Conservation (phyloP, 805 yeast species). For the Maudiozyma turicensis region DNA sequence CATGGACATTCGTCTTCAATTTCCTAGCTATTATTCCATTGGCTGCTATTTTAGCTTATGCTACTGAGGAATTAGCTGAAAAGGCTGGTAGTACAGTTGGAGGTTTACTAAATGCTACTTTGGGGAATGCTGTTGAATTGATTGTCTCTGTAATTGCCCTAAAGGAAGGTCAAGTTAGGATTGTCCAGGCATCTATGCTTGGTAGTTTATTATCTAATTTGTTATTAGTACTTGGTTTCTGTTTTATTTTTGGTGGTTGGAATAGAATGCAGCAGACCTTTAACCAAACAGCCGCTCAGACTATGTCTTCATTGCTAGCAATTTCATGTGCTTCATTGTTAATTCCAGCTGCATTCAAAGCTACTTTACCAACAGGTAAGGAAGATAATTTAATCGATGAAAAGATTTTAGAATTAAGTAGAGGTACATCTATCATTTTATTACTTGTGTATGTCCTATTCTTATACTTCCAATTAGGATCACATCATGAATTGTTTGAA, state of each 20-base stretch:
- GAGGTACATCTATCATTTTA: conserved; percentile 78
- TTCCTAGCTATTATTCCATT: conserved; percentile 87
- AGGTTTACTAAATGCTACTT: conserved; percentile 90
- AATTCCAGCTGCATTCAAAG: conserved; percentile 94
- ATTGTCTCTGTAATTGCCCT: conserved; percentile 90
- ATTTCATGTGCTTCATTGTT: conserved; percentile 80
- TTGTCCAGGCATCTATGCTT: conserved; percentile 95
- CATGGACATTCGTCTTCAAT: conserved; percentile 57
- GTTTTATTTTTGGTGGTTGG: conserved; percentile 88
- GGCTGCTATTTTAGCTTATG: conserved; percentile 82
- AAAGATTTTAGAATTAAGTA: conserved; percentile 60
- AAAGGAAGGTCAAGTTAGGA: conserved; percentile 74
- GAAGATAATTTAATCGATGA: conserved; percentile 28
- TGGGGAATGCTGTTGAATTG: conserved; percentile 95
- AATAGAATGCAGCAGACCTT: conserved; percentile 78
- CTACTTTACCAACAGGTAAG: conserved; percentile 47
- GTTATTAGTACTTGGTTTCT: conserved; percentile 86
- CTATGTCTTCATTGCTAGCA: conserved; percentile 91
- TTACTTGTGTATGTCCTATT: conserved; percentile 69
- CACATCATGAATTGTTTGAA: conserved; percentile 74
- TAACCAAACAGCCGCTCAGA: conserved; percentile 95
- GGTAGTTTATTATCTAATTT: conserved; percentile 88
- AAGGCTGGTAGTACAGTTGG: conserved; percentile 89
- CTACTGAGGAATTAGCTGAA: conserved; percentile 85
- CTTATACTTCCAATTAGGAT: conserved; percentile 77